Evolutionary conservation across 352 stramenopile genomes (phyloP), one percentile per base, ranked within the genome.

Genomic region (Pythium rishiriense): DNA sequence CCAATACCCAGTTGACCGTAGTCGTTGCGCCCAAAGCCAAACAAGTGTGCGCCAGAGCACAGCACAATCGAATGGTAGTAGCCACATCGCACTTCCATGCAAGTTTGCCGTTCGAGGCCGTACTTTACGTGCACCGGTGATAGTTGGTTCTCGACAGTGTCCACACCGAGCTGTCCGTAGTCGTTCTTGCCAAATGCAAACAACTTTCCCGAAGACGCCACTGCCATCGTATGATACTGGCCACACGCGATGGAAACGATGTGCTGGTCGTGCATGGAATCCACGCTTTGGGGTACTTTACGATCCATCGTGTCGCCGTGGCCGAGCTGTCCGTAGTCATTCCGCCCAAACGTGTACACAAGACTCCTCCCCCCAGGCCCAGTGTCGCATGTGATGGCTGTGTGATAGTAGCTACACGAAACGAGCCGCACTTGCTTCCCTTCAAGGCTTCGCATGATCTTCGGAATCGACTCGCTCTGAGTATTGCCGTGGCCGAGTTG

Each of bases 391-490:
- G 81, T 80, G 47, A 98, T 75, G 9, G 97, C 64, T 14, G 81
- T 97, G 68, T 98, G 93, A 57, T 98, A 97, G 63, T 98, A 98
- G 66, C 92, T 98, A 70, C 92, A 98, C 7, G 88, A 96, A 8
- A 97, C 90, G 6, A 94, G 53, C 0, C 75, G 67, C 8, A 97
- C 92, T 10, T 80, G 66, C 17, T 68, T 76, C 28, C 66, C 69
- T 55, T 92, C 88, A 28, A 97, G 68, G 39, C 85, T 88, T 26
- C 78, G 75, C 7, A 97, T 70, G 15, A 93, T 73, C 45, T 91
- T 90, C 0, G 93, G 92, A 5, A 95, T 66, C 17, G 76, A 84
- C 61, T 97, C 86, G 43, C 85, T 97, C 24, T 81, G 81, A 19
- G 90, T 97, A 41, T 81, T 97, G 8, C 93, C 93, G 51, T 96